Conservation (phyloP, 805 yeast species). For the Wickerhamomyces subpelliculosus region DNA sequence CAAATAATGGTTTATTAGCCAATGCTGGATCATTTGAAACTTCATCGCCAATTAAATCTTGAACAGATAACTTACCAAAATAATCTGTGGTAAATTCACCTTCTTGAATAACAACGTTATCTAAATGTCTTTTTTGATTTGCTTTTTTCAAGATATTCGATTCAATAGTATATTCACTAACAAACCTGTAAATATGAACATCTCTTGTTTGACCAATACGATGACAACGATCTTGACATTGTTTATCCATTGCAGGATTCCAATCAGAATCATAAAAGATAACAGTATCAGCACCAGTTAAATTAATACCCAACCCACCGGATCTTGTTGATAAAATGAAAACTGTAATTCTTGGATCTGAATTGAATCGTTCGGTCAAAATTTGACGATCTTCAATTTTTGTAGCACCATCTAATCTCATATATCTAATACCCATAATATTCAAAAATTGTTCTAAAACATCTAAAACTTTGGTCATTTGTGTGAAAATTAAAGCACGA, state of each 20-base stretch:
- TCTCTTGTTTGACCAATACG: conserved; percentile 98
- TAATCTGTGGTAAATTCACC: conserved; percentile 98
- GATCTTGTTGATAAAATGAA: conserved; percentile 93
- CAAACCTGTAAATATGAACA: conserved; percentile 94
- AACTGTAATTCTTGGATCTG: conserved; percentile 79
- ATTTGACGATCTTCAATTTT: conserved; percentile 95
- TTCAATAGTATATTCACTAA: conserved; percentile 93
- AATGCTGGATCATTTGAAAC: conserved; percentile 18
- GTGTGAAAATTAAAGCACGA: conserved; percentile 92
- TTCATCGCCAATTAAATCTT: conserved; percentile 63
- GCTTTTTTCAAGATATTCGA: conserved; percentile 91
- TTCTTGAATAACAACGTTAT: conserved; percentile 92
- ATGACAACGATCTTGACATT: conserved; percentile 98
- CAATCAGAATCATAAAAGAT: conserved; percentile 97
- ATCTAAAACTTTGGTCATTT: conserved; percentile 95
- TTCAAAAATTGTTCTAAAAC: conserved; percentile 88
- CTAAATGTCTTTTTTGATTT: conserved; percentile 88
- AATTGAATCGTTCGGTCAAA: conserved; percentile 86
- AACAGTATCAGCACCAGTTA: conserved; percentile 98
- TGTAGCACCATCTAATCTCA: conserved; percentile 96
- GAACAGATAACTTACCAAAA: conserved; percentile 78
- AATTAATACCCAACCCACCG: conserved; percentile 95
- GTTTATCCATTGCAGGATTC: conserved; percentile 99
- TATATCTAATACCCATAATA: conserved; percentile 87
- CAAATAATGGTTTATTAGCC: conserved; percentile 26